phyloP scores from a whole-genome alignment of 1,284 basidiomycete genomes.

The Ganoderma lingzhi region DNA sequence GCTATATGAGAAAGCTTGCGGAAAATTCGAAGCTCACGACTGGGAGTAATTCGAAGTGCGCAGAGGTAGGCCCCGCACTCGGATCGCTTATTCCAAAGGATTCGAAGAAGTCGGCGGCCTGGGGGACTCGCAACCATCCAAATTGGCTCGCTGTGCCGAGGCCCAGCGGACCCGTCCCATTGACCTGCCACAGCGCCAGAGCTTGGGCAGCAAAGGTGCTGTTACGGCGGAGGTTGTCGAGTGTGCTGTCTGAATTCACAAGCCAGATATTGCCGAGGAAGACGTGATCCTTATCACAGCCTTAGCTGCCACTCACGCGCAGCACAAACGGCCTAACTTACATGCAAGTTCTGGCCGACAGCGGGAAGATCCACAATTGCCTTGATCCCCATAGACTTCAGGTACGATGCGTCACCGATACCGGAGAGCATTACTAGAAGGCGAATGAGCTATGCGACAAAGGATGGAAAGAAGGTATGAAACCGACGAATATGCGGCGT shows the following conservation, averaged over 20 bases:
- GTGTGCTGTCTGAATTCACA: constrained; percentile 32
- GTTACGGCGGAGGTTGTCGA: constrained; percentile 28
- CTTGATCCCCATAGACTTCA: constrained; percentile 43
- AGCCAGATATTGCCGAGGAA: constrained; percentile 26
- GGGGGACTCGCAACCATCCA: constrained; percentile 23
- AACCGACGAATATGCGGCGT: constrained; percentile 49
- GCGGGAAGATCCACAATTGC: constrained; percentile 43
- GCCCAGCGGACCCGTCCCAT: constrained; percentile 17
- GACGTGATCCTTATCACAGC: constrained; percentile 39
- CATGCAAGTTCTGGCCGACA: constrained; percentile 50
- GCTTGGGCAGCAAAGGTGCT: constrained; percentile 20
- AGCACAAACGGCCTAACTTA: not conserved
- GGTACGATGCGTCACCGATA: constrained; percentile 45
- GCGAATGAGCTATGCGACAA: too few species aligned
- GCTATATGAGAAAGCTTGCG: not conserved
- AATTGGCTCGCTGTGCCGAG: constrained; percentile 3
- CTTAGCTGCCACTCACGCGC: not conserved
- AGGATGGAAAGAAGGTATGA: not conserved
- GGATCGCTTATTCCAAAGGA: constrained; percentile 23
- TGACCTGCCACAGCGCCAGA: constrained; percentile 27
- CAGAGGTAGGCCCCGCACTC: constrained; percentile 27
- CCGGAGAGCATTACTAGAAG: constrained; percentile 44
- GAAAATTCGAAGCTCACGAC: not conserved
- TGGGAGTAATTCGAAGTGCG: constrained; percentile 31
- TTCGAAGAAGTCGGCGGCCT: constrained; percentile 8